Evolutionary conservation across 1,284 basidiomycete species (phyloP), one percentile per base, ranked within the genome.

Genomic region (Cutaneotrichosporon dermatis): DNA sequence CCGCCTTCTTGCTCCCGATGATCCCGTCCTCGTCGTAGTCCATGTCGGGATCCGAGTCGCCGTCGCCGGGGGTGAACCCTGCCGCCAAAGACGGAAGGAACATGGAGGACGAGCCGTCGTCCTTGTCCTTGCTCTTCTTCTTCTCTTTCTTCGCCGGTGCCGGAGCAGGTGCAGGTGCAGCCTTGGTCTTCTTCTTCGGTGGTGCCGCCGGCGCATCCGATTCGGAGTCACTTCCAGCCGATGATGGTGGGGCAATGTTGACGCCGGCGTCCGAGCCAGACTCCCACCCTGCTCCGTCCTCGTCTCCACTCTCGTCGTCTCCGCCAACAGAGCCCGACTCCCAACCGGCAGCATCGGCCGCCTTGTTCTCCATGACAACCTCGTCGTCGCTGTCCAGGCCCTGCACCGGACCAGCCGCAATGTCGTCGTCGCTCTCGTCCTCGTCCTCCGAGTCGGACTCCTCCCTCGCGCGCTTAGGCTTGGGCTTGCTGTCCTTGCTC

Each of bases 81-180:
- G 88, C 85, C 2, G 90, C 83, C 35, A 97, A 84, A 0, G 90
- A 88, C 16, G 94, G 94, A 2, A 97, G 82, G 80, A 96, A 97
- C 1, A 86, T 86, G 2, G 92, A 93, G 25, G 82, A 80, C 3
- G 77, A 72, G 62, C 73, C 67, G 25, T 68, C 53, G 1, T 51
- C 54, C 54, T 61, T 59, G 46, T 35, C 54, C 66, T 73, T 63
- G 25, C 25, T 25, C 60, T 63, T 62, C 58, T 65, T 54, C 64
- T 50, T 50, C 44, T 55, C 54, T 51, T 63, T 33, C n/a, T 33
- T 6, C 33, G 46, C 33, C 7, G 55, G 11, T 55, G 63, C 64
- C 25, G 60, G 43, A 25, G 39, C 49, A 34, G 50, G 56, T 4
- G 41, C 36, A 4, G 62, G 43, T 15, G 58, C 41, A 8, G 62